These are phyloP conservation scores for Tuber borchii DNA, from an alignment of 495 filamentous ascomycete species.

Conservation along the genomic window DNA sequence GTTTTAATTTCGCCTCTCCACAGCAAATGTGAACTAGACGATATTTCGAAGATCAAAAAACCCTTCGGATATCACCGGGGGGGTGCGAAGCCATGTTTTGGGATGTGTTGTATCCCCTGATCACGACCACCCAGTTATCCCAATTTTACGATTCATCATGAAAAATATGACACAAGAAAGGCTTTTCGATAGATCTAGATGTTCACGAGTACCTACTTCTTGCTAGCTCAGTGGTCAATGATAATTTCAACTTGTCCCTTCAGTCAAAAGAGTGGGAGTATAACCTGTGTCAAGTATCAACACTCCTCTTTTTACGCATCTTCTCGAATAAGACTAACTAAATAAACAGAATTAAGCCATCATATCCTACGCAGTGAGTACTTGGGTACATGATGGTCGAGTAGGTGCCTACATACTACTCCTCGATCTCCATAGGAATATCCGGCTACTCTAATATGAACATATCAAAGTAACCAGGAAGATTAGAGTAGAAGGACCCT, in stretches of 20 bases:
- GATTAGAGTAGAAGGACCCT: not conserved
- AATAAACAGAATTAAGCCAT: not conserved
- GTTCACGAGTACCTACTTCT: not conserved
- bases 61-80: not conserved
- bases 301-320: not conserved
- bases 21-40: not conserved
- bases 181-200: not conserved
- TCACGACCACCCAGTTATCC: not conserved
- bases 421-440: not conserved
- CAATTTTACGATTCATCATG: not conserved
- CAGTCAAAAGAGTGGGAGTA: not conserved
- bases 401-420: not conserved
- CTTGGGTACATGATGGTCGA: not conserved
- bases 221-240: not conserved
- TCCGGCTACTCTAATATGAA: not conserved
- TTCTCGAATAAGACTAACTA: not conserved
- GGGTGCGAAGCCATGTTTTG: not conserved
- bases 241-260: not conserved
- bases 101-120: not conserved
- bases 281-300: not conserved
- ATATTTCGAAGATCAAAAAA: not conserved
- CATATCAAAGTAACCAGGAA: not conserved
- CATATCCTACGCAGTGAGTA: not conserved
- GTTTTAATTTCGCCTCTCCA: not conserved
- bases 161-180: not conserved